phyloP scores from a whole-genome alignment of 805 yeast species.

The Metschnikowia gelsemii region DNA sequence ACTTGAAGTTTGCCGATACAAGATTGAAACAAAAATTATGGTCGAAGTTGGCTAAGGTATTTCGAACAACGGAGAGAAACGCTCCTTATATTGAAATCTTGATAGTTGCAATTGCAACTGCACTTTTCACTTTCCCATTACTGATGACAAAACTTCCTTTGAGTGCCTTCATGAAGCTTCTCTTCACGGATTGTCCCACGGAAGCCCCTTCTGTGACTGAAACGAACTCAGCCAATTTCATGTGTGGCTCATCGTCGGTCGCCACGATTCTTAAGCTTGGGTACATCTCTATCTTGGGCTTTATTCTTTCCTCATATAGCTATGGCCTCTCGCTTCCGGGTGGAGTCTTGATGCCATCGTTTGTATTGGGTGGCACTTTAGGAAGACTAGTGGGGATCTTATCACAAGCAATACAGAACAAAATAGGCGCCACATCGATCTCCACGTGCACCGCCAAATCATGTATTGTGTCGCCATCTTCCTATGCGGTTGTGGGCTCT shows the following conservation, averaged over 20 bases:
- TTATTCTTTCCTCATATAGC: constrained; percentile 62
- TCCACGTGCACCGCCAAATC: constrained; percentile 44
- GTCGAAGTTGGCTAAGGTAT: constrained; percentile 9
- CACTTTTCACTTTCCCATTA: constrained; percentile 55
- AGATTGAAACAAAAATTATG: constrained; percentile 36
- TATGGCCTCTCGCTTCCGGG: constrained; percentile 71
- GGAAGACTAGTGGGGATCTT: constrained; percentile 59
- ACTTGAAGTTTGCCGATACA: constrained; percentile 30
- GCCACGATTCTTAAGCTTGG: constrained; percentile 29
- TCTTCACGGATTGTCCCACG: constrained; percentile 66
- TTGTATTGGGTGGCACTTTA: constrained; percentile 58
- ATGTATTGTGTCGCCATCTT: constrained; percentile 76
- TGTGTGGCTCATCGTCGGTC: constrained; percentile 33
- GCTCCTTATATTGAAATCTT: constrained; percentile 50
- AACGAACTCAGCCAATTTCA: constrained; percentile 31
- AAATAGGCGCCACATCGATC: constrained; percentile 28
- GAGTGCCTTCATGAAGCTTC: constrained; percentile 52
- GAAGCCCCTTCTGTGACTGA: constrained; percentile 10
- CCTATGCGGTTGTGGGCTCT: constrained; percentile 86
- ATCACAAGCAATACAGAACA: constrained; percentile 48
- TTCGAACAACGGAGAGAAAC: constrained; percentile 18
- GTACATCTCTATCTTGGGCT: constrained; percentile 49
- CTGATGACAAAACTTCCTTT: constrained; percentile 54
- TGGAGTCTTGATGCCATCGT: constrained; percentile 62
- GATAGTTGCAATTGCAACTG: constrained; percentile 49